These are phyloP conservation scores for Epichloe elymi DNA, from an alignment of 2,329 filamentous ascomycete genomes.

Conservation along the genomic window DNA sequence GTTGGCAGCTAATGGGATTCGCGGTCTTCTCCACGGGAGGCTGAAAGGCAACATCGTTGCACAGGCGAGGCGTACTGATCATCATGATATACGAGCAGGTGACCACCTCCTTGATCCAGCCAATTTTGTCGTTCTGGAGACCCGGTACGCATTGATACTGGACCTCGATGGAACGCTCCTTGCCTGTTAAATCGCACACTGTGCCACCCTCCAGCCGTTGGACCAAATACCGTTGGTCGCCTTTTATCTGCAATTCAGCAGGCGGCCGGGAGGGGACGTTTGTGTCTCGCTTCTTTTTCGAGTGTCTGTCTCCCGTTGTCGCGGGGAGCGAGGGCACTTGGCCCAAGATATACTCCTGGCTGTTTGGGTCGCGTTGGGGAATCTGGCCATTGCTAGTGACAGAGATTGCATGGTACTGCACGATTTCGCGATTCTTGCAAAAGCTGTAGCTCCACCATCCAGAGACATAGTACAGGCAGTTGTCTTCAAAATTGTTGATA, in stretches of 20 bases:
- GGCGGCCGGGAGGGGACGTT: slow-evolving; percentile 20
- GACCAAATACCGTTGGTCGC: slow-evolving; percentile 74
- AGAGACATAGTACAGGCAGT: slow-evolving; percentile 68
- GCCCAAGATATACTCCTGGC: slow-evolving; percentile 66
- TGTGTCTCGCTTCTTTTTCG: slow-evolving; percentile 10
- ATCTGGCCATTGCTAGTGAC: slow-evolving; percentile 53
- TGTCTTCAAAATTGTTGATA: slow-evolving; percentile 63
- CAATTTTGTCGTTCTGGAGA: slow-evolving; percentile 60
- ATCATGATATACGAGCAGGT: slow-evolving; percentile 92
- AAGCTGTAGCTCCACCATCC: slow-evolving; percentile 97
- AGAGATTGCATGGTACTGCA: slow-evolving; percentile 79
- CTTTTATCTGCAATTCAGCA: slow-evolving; percentile 65
- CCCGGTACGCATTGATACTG: slow-evolving; percentile 70
- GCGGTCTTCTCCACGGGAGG: slow-evolving; percentile 67
- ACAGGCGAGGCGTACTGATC: slow-evolving; percentile 77
- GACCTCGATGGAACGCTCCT: slow-evolving; percentile 71
- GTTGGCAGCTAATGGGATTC: slow-evolving; percentile 63
- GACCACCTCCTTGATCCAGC: slow-evolving; percentile 84
- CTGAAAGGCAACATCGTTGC: slow-evolving; percentile 73
- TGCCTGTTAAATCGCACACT: slow-evolving; percentile 72
- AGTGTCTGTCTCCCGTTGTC: slow-evolving; percentile 9
- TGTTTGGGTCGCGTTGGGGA: slow-evolving; percentile 63
- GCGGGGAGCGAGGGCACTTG: slow-evolving; percentile 26
- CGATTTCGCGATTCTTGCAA: slow-evolving; percentile 77
- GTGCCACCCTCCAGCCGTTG: slow-evolving; percentile 72